Evolutionary conservation across 2,329 filamentous ascomycete species (phyloP), one percentile per base, ranked within the genome.

Genomic region (Truncatella angustata): DNA sequence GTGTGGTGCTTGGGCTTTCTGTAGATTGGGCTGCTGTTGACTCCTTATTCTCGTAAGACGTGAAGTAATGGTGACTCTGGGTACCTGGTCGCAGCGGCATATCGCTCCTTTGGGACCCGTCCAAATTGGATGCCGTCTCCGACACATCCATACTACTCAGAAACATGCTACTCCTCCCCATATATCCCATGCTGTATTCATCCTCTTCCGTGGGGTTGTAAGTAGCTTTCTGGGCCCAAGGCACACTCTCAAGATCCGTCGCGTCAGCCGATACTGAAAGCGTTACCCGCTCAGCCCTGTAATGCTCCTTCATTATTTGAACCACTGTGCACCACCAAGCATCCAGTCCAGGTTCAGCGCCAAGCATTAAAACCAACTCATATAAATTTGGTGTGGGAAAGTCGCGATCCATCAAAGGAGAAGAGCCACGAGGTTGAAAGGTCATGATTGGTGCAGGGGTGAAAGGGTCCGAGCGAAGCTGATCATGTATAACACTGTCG

Each of bases 161-260:
- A 3, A 74, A 65, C 23, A 76, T 36, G 54, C 78, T 83, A 57
- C 76, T 80, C 50, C 73, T 75, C 0, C 74, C 81, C 56, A 87
- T 69, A 59, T 87, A 87, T 7, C 73, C 80, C 51, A 87, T 66
- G 54, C 84, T 87, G 12, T 86, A 65, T 18, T 80, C 76, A 59
- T 87, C 84, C 57, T 81, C 78, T 48, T 84, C 78, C 53, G 83
- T 77, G 30, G 82, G 77, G 62, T 90, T 91, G 69, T 89, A 97
- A 0, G 90, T 91, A 3, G 92, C 91, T 67, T 95, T 97, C 68
- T 97, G 94, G 3, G 91, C 93, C 94, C 94, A 99, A 0, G 94
- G 94, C n/a, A 97, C 91, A 66, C 97, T 99, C 67, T 97, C 91
- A 42, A 97, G 84, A 66, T 99, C 94, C 16, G 92, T 96, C 1